Evolutionary conservation across 805 yeast species (phyloP), one percentile per base, ranked within the genome.

Genomic region (Kazachstania viticola): DNA sequence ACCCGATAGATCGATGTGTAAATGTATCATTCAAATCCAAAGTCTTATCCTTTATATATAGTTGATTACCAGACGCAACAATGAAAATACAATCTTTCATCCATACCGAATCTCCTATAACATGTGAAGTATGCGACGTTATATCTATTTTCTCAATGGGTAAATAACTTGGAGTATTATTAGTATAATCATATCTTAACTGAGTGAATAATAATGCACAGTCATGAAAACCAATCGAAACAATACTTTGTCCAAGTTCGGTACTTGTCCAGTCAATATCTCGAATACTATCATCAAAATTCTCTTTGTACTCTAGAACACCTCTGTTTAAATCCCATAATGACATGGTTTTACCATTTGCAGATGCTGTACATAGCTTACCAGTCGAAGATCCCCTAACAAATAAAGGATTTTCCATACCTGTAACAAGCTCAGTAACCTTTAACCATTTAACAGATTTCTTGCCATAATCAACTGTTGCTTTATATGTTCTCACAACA

Each of bases 261-360:
- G 78, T 74, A 32, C 78, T 69, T 0, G 94, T 80, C 96, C 96
- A 87, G 56, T 87, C 96, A 17, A 87, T 61, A 51, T 85, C 95
- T 16, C 64, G 54, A 6, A 85, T 73, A 12, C 39, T 34, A 9
- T 53, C 67, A 0, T 51, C 52, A 39, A 64, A 67, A 1, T 35
- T 32, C 34, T 62, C 67, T 29, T 63, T 64, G 43, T 71, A 79
- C 48, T 81, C 94, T 32, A 82, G 55, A 1, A 80, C 73, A 4
- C 76, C 71, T 19, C 76, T 63, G 28, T 65, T 66, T 23, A 77
- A 61, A 52, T 85, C 94, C 94, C 95, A 88, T n/a, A 87, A 71
- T 1, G 77, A 61, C 26, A 88, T 53, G 25, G 60, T 58, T 25
- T 56, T 56, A 4, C 72, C 70, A 1, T 60, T 35, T 13, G 62